Evolutionary conservation across 371 early-diverging fungal species (phyloP), one percentile per base, ranked within the genome.

Genomic region (Capillidium rhysosporum): DNA sequence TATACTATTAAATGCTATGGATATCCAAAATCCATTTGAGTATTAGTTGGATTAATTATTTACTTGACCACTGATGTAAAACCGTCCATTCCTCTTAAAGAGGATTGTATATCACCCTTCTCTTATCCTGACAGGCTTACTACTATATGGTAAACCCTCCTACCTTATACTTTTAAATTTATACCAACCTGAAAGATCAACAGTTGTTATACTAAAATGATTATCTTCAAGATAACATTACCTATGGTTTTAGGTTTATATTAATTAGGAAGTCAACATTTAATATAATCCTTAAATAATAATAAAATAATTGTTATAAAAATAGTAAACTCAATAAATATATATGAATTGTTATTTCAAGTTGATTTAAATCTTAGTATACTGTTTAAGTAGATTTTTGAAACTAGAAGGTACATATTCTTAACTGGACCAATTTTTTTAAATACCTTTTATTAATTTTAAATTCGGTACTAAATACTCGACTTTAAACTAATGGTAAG

Each of bases 291-390:
- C n/a, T n/a, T n/a, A n/a, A n/a, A n/a, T n/a, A n/a, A n/a, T n/a
- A n/a, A n/a, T n/a, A 62, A 76, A 80, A 0, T 79, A 77, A 51
- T 70, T 68, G 70, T 77, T 73, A 62, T 67, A 57, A 49, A 78
- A 78, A 62, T 62, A 76, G 61, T 75, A 74, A 59, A 73, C 54
- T 73, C 78, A 55, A 79, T 79, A 34, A 78, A 63, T 10, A 78
- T 77, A 62, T 78, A 78, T 21, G 69, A 69, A 34, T 75, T 57
- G 1, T 76, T 64, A 71, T 72, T 78, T 20, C 58, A 63, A 49
- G 69, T 71, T 45, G 70, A 60, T 9, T 70, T 65, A 2, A 71
- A 76, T 56, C 69, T 75, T 54, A 61, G 65, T 38, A 80, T 56
- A 44, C 65, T 63, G 12, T 60, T 68, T 12, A 63, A 64, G 57